These are phyloP conservation scores for Halophytophthora polymorphica DNA, from an alignment of 352 stramenopile species.

Conservation along the genomic window DNA sequence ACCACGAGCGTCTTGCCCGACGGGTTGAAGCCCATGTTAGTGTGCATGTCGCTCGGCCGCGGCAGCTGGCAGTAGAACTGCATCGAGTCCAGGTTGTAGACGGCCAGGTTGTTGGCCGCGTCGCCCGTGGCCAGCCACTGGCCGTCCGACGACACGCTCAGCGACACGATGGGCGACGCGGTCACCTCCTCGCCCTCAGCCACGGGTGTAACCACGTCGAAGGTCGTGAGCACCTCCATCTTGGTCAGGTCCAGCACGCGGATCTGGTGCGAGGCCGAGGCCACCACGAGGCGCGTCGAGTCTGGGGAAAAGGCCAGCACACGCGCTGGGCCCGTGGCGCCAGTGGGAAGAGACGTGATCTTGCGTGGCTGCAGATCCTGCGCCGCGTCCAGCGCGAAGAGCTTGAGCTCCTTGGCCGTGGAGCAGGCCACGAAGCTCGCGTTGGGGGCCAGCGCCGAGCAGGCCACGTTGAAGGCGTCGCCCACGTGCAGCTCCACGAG, in stretches of 20 bases:
- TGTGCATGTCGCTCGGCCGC: slow-evolving; percentile 68
- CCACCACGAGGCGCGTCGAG: slow-evolving; percentile 71
- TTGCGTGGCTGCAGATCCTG: slow-evolving; percentile 57
- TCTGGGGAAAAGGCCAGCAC: slow-evolving; percentile 77
- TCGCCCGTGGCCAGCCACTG: slow-evolving; percentile 79
- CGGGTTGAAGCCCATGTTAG: slow-evolving; percentile 73
- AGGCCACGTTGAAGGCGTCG: slow-evolving; percentile 76
- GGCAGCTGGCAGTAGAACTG: slow-evolving; percentile 73
- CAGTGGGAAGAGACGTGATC: slow-evolving; percentile 32
- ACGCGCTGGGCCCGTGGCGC: slow-evolving; percentile 44
- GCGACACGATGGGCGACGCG: slow-evolving; percentile 44
- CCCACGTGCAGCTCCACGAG: slow-evolving; percentile 82
- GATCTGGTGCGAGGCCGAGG: slow-evolving; percentile 61
- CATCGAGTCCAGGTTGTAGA: slow-evolving; percentile 89
- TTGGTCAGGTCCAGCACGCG: slow-evolving; percentile 69
- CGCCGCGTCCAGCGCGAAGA: slow-evolving; percentile 75
- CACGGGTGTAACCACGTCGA: slow-evolving; percentile 32
- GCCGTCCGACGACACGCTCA: slow-evolving; percentile 74
- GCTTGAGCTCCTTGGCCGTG: slow-evolving; percentile 81
- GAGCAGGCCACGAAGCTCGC: slow-evolving; percentile 85
- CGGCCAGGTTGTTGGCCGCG: slow-evolving; percentile 58
- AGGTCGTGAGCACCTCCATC: slow-evolving; percentile 77
- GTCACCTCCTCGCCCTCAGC: slow-evolving; percentile 14
- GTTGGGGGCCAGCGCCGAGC: slow-evolving; percentile 79
- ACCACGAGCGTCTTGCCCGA: slow-evolving; percentile 75